A percentile compares a stretch with the other conserved stretches of the same genome.
phyloP scores from a whole-genome alignment of 1,284 basidiomycete genomes.

The Amylostereum areolatum region DNA sequence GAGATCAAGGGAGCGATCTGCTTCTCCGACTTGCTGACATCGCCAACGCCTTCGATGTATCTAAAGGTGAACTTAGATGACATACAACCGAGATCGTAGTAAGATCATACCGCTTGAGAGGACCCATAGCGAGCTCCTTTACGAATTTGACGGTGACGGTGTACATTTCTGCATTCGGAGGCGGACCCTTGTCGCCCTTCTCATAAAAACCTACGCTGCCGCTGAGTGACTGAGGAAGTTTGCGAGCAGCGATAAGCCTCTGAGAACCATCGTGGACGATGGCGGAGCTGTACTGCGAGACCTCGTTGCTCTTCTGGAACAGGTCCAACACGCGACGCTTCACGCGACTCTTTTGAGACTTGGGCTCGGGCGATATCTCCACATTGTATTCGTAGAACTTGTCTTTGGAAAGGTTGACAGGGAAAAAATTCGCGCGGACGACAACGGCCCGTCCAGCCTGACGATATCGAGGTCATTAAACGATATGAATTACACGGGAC shows the following conservation, averaged over 20 bases:
- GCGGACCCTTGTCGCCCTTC: constrained; percentile 41
- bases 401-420: constrained; percentile 42
- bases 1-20: constrained; percentile 50
- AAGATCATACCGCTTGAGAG: constrained; percentile 44
- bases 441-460: constrained; percentile 24
- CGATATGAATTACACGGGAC: too few relatives aligned
- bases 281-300: constrained; percentile 33
- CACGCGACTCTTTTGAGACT: constrained; percentile 39
- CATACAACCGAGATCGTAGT: neutral
- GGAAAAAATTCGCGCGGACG: constrained; percentile 65
- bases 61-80: constrained; percentile 27
- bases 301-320: constrained; percentile 42
- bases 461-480: too few relatives aligned
- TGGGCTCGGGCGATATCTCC: constrained; percentile 44
- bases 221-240: constrained; percentile 50
- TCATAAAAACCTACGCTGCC: constrained; percentile 47
- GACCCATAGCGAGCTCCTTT: constrained; percentile 35
- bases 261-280: constrained; percentile 60
- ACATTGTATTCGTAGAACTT: constrained; percentile 58
- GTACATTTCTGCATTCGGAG: constrained; percentile 39
- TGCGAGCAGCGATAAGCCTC: constrained; percentile 48
- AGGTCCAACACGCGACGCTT: constrained; percentile 52
- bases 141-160: constrained; percentile 43
- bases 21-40: constrained; percentile 31
- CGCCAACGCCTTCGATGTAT: constrained; percentile 37